phyloP scores from a whole-genome alignment of 73 alveolate genomes.

The Blepharisma japonicum region DNA sequence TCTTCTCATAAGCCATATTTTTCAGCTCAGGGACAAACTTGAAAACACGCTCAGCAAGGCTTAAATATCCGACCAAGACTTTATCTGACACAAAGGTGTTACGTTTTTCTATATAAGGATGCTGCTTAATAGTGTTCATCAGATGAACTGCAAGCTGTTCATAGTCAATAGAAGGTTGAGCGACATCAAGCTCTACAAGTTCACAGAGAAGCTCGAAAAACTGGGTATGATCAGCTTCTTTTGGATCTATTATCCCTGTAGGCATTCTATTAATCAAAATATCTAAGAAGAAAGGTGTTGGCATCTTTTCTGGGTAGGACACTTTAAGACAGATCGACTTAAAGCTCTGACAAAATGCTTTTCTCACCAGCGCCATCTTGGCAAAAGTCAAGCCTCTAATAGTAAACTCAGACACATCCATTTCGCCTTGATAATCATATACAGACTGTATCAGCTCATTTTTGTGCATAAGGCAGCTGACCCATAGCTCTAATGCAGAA shows the following conservation, averaged over 20 bases:
- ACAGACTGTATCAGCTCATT: neutral
- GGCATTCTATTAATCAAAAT: constrained; percentile 2
- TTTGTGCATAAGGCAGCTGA: constrained; percentile 31
- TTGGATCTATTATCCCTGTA: neutral
- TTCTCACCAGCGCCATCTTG: constrained; percentile 1
- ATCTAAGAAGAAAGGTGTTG: neutral
- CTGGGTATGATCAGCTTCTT: constrained; percentile 17
- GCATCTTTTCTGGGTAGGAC: neutral
- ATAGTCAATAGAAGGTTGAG: constrained; percentile 41
- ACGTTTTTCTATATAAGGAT: constrained; percentile 40
- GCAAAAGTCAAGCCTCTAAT: neutral
- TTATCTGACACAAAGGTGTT: constrained; percentile 32
- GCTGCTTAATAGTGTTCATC: constrained; percentile 27
- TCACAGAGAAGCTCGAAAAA: constrained; percentile 49
- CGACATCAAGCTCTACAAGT: constrained; percentile 35
- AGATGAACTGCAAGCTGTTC: constrained; percentile 28
- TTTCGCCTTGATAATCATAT: neutral
- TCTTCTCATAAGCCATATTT: constrained; percentile 3
- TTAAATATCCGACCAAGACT: constrained; percentile 41
- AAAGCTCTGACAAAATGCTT: neutral
- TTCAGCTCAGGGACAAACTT: constrained; percentile 21
- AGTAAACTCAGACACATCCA: constrained; percentile 5
- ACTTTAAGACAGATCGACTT: neutral
- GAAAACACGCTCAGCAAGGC: constrained; percentile 33
- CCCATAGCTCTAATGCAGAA: constrained; percentile 38